phyloP scores from a whole-genome alignment of 495 filamentous ascomycete species.

The Coniosporium apollinis region DNA sequence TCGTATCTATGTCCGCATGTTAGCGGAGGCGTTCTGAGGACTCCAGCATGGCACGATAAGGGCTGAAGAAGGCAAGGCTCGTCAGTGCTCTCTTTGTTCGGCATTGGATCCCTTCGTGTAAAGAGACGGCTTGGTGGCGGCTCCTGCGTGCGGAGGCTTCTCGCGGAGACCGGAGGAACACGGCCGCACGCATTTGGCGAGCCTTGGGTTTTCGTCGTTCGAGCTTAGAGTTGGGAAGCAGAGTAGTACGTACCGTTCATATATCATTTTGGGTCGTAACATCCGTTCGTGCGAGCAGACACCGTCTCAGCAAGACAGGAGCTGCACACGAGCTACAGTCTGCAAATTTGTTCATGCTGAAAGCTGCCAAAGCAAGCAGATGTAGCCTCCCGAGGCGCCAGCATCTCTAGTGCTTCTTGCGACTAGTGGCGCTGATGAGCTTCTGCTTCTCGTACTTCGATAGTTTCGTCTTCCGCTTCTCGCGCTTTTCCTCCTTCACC shows the following conservation, averaged over 20 bases:
- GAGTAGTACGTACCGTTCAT: no score
- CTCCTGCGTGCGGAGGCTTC: conserved; percentile 8
- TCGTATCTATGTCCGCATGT: no score
- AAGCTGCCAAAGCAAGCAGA: no score
- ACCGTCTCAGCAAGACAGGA: no score
- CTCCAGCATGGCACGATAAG: no score
- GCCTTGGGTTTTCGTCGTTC: conserved; percentile 2
- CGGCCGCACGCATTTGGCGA: not conserved
- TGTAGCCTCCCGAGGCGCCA: no score
- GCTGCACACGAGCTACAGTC: no score
- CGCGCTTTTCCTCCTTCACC: conserved; percentile 88
- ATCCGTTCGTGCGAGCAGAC: no score
- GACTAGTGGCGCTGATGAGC: conserved; percentile 34
- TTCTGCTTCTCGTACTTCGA: conserved; percentile 88
- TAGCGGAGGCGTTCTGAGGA: no score
- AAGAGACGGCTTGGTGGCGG: not conserved
- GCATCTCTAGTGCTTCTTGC: conserved; percentile 18
- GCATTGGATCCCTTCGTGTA: conserved; percentile 7
- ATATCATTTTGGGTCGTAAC: no score
- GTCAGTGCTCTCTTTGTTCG: conserved; percentile 23
- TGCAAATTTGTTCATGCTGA: no score
- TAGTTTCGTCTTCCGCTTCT: conserved; percentile 83
- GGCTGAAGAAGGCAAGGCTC: conserved; percentile 9
- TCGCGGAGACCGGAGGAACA: conserved; percentile 8
- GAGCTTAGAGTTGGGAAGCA: no score